These are phyloP conservation scores for Ceratocystis destructans DNA, from an alignment of 2,329 filamentous ascomycete species.

Conservation along the genomic window DNA sequence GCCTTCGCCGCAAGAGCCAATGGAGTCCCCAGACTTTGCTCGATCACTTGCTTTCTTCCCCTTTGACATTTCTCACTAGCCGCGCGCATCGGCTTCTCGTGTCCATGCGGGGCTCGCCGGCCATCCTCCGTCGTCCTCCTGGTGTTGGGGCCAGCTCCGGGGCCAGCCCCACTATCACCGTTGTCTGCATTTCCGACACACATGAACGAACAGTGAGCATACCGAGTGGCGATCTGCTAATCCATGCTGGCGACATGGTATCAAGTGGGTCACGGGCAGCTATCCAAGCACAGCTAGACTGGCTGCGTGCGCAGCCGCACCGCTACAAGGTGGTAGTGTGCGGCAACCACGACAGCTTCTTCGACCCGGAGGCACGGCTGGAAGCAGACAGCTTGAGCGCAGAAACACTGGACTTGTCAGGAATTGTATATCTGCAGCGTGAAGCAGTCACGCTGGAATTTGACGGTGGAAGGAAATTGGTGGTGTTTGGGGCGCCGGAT, in stretches of 20 bases:
- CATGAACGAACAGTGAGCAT: constrained; percentile 52
- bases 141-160: constrained; percentile 31
- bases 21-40: constrained; percentile 42
- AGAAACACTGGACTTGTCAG: constrained; percentile 43
- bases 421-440: constrained; percentile 58
- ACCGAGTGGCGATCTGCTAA: constrained; percentile 67
- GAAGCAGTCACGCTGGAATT: constrained; percentile 49
- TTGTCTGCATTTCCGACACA: constrained; percentile 86
- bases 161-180: constrained; percentile 45
- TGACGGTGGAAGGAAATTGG: constrained; percentile 43
- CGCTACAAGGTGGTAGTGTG: constrained; percentile 66
- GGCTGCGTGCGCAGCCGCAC: constrained; percentile 63
- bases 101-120: constrained; percentile 50
- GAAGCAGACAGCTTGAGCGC: constrained; percentile 33
- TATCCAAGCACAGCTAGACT: constrained; percentile 73
- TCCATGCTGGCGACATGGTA: constrained; percentile 88
- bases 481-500: constrained; percentile 68
- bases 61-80: constrained; percentile 49
- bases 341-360: constrained; percentile 82
- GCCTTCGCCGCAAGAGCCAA: constrained; percentile 34
- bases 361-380: constrained; percentile 52
- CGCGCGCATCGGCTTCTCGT: constrained; percentile 51
- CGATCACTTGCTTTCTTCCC: constrained; percentile 53
- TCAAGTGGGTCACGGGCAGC: constrained; percentile 58
- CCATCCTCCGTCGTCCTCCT: not conserved